Evolutionary conservation across 495 filamentous ascomycete genomes (phyloP).

Genomic region (Penicillium cosmopolitanum): DNA sequence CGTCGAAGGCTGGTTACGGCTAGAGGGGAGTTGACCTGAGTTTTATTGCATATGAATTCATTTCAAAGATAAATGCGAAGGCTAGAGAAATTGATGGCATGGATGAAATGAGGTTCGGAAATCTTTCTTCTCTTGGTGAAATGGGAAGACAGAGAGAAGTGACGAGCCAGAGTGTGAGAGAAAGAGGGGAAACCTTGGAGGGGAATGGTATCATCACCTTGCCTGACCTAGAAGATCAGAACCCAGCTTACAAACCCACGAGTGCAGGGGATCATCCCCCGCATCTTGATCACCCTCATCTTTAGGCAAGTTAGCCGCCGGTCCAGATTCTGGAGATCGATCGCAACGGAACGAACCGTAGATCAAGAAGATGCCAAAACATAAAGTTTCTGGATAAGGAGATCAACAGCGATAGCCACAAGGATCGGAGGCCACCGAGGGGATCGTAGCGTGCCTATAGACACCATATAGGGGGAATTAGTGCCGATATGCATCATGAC

Average conservation of each 20-base stretch:
- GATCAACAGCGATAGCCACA: background rate
- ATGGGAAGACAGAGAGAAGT: no score
- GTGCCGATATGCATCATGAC: background rate
- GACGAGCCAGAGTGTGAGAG: no score
- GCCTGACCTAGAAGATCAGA: no score
- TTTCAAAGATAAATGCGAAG: no score
- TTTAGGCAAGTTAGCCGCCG: background rate
- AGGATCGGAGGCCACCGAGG: background rate
- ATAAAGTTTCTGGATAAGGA: background rate
- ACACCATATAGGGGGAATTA: background rate
- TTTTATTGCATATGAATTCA: no score
- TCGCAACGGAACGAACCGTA: background rate
- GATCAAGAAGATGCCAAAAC: background rate
- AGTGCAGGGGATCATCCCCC: background rate
- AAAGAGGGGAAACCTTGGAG: no score
- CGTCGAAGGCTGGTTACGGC: no score
- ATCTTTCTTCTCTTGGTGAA: no score
- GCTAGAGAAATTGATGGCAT: no score
- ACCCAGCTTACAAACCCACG: background rate
- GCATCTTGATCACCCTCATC: background rate
- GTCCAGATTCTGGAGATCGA: background rate
- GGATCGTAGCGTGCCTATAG: slow-evolving; percentile 6
- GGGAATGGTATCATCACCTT: no score
- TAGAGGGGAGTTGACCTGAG: no score
- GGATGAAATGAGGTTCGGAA: no score